Conservation (phyloP, 1,139 yeast species). For the Geotrichum aggregatum region DNA sequence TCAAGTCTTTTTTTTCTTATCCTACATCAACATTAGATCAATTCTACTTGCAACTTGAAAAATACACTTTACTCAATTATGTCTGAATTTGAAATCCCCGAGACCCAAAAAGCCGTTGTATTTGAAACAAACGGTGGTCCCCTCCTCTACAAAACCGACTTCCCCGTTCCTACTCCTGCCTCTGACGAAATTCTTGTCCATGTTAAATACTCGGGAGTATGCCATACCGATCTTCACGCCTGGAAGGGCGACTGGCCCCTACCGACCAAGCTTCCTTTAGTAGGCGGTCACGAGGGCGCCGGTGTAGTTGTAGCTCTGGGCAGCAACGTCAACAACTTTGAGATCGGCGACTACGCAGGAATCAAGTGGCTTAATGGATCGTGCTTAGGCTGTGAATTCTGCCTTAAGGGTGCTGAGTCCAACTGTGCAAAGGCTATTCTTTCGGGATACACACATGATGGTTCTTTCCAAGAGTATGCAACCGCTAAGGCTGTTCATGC, state of each 20-base stretch:
- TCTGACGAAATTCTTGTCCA: constrained; percentile 58
- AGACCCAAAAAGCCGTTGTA: constrained; percentile 66
- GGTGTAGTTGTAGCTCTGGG: constrained; percentile 77
- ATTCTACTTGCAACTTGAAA: neutral
- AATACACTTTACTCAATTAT: constrained; percentile 9
- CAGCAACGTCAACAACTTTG: constrained; percentile 60
- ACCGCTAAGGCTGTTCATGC: constrained; percentile 85
- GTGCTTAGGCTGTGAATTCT: constrained; percentile 68
- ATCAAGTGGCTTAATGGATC: constrained; percentile 68
- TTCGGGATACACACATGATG: constrained; percentile 77
- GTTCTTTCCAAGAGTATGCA: constrained; percentile 79
- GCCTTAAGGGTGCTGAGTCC: constrained; percentile 63
- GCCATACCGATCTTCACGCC: constrained; percentile 67
- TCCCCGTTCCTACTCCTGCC: constrained; percentile 59
- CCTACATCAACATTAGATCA: neutral
- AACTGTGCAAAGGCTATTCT: constrained; percentile 64
- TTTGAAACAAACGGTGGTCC: constrained; percentile 67
- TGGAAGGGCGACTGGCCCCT: constrained; percentile 73
- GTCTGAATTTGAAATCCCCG: constrained; percentile 44
- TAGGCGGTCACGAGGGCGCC: constrained; percentile 86
- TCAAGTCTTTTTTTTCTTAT: neutral
- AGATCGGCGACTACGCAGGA: constrained; percentile 74
- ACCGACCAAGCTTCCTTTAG: constrained; percentile 59
- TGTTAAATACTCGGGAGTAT: constrained; percentile 62
- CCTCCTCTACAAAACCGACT: constrained; percentile 51